A percentile compares a stretch with the other conserved stretches of the same genome.
These are phyloP conservation scores for Agrocybe pediades DNA, from an alignment of 768 basidiomycete species.

Conservation along the genomic window DNA sequence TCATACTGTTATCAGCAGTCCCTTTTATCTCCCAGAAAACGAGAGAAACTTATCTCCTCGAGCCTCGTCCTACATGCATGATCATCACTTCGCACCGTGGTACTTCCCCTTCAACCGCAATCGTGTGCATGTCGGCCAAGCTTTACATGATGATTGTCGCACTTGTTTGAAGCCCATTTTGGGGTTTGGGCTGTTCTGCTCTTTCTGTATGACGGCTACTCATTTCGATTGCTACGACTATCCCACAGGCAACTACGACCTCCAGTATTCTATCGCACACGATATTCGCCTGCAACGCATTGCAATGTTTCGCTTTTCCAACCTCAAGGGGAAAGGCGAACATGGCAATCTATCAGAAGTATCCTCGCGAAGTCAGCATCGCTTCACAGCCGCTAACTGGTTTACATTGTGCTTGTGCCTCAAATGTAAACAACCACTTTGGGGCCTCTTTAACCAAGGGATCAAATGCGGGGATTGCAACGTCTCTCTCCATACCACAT, in stretches of 20 bases:
- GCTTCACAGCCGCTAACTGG: constrained; percentile 59
- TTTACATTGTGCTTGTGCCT: constrained; percentile 78
- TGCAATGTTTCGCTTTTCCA: constrained; percentile 65
- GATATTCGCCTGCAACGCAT: constrained; percentile 54
- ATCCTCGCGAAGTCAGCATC: constrained; percentile 42
- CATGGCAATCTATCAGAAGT: constrained; percentile 13
- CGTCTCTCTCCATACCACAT: constrained; percentile 59
- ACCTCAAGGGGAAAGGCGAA: constrained; percentile 36
- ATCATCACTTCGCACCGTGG: constrained; percentile 76
- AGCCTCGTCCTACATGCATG: constrained; percentile 32
- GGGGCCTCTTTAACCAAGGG: constrained; percentile 69
- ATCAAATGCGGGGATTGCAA: constrained; percentile 64
- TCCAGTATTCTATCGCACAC: constrained; percentile 49
- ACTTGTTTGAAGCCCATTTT: constrained; percentile 53
- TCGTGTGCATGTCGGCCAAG: constrained; percentile 28
- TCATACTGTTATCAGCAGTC: constrained; percentile 60
- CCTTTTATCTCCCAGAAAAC: constrained; percentile 35
- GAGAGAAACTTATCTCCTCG: background rate
- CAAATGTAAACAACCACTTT: constrained; percentile 67
- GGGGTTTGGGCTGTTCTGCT: constrained; percentile 75
- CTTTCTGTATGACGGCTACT: constrained; percentile 66
- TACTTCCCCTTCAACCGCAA: constrained; percentile 35
- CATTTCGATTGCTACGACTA: constrained; percentile 83
- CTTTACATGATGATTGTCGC: constrained; percentile 50
- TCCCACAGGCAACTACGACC: constrained; percentile 59